Base-by-base conservation (phyloP, 2,329 filamentous ascomycete genomes). In the Trichoderma sp. region DNA sequence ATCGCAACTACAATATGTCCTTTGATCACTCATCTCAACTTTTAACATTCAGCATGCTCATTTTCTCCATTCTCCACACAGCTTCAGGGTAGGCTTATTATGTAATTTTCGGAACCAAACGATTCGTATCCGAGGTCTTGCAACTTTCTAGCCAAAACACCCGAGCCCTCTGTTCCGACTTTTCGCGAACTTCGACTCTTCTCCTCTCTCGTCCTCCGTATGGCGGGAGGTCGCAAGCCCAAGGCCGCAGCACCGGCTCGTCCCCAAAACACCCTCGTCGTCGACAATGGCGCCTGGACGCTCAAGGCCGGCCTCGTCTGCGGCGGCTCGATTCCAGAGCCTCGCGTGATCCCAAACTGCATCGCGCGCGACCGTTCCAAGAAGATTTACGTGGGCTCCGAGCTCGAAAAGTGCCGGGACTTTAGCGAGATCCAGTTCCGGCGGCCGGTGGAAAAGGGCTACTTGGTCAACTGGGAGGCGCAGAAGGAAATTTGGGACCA, bases 401-500 rank as follows among this genome's bases (percentile, higher is more conserved):
- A 97, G 79, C 86, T 98, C 2, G 90, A 92, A 9, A 89, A 91
- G 75, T 97, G 96, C 83, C 92, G 89, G 78, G 96, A 99, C 81
- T 98, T 95, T 86, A 95, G 95, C 78, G 96, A 98, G 83, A 91
- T 97, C 24, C 89, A 91, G 9, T 98, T 98, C 81, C 91, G 96
- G 1, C 89, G 96, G 0, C 97, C 97, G 0, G 94, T 98, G 1
- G 97, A 99, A 84, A 97, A 95, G 84, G 97, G 97, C 8, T 98
- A 94, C 81, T 88, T 98, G 67, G 95, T 98, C 77, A 98, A 96
- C 82, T 99, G 97, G 97, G 97, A 99, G 84, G 93, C 93, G 0
- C 91, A 99, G 86, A 96, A 94, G 84, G 95, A 97, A 81, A 94
- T 99, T 69, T 99, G 97, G 97, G 95, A 98, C 81, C 91, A 93